phyloP scores from a whole-genome alignment of 805 yeast species.

The Monosporozyma siamensis region DNA sequence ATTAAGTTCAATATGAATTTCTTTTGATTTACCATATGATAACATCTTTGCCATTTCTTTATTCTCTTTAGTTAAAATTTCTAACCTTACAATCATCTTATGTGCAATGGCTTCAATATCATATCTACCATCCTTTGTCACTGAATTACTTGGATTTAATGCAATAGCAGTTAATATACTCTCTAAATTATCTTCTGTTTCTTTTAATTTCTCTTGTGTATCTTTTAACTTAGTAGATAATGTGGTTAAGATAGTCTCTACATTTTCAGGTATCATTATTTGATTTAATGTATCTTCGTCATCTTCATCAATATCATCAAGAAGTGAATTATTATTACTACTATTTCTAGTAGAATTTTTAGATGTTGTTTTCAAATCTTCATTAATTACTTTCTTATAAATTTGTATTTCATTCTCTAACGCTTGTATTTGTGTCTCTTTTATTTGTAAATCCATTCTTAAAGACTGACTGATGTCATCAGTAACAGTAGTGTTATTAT shows the following conservation, averaged over 20 bases:
- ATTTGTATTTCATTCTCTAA: conserved; percentile 38
- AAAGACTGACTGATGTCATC: conserved; percentile 31
- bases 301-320: conserved; percentile 4
- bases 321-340: conserved; percentile 12
- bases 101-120: conserved; percentile 73
- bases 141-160: conserved; percentile 38
- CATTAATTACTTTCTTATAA: conserved; percentile 28
- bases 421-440: conserved; percentile 42
- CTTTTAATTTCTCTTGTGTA: conserved; percentile 44
- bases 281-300: conserved; percentile 4
- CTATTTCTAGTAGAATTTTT: conserved; percentile 26
- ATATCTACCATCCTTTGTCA: conserved; percentile 49
- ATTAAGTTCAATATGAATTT: conserved; percentile 58
- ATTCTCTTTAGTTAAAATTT: conserved; percentile 56
- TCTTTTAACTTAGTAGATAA: conserved; percentile 40
- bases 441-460: conserved; percentile 44
- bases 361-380: conserved; percentile 25
- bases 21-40: conserved; percentile 68
- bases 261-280: conserved; percentile 32
- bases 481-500: background rate
- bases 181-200: conserved; percentile 56
- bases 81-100: conserved; percentile 54
- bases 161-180: conserved; percentile 48
- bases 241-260: conserved; percentile 40
- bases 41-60: conserved; percentile 59